Conservation (phyloP, 2,329 filamentous ascomycete species). For the Eutypella sp. region DNA sequence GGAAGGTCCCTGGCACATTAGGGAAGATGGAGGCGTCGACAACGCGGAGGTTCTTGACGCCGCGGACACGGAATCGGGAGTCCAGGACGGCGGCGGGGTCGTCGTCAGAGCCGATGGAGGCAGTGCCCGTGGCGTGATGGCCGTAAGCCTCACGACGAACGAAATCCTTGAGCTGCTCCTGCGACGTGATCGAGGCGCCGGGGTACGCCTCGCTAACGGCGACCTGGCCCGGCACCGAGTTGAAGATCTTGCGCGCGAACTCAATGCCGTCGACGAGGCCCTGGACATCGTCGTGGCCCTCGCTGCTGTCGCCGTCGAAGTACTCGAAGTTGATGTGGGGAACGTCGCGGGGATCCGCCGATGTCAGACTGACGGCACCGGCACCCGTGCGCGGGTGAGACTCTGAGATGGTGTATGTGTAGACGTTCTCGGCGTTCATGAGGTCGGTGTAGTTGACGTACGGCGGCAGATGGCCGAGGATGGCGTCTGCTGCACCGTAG, state of each 20-base stretch:
- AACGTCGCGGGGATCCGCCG: slow-evolving; percentile 56
- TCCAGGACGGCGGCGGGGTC: neutral
- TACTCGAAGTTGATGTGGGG: slow-evolving; percentile 61
- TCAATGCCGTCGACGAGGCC: slow-evolving; percentile 52
- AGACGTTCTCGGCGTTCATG: slow-evolving; percentile 36
- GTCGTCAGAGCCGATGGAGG: neutral
- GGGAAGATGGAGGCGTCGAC: neutral
- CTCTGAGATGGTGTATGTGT: slow-evolving; percentile 46
- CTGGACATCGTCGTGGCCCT: slow-evolving; percentile 43
- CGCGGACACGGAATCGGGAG: neutral
- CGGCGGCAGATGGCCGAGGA: slow-evolving; percentile 35
- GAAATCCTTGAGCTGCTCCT: slow-evolving; percentile 20
- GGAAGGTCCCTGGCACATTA: slow-evolving; percentile 2
- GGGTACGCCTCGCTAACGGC: slow-evolving; percentile 20
- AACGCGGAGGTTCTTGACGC: neutral
- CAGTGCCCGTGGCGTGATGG: slow-evolving; percentile 22
- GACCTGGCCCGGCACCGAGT: slow-evolving; percentile 37
- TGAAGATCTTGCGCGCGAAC: slow-evolving; percentile 42
- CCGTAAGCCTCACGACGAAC: slow-evolving; percentile 24
- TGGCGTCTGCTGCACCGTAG: slow-evolving; percentile 34
- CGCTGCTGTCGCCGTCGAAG: slow-evolving; percentile 43
- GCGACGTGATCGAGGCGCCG: slow-evolving; percentile 10
- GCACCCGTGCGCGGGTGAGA: slow-evolving; percentile 53
- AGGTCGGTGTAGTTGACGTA: slow-evolving; percentile 27
- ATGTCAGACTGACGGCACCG: slow-evolving; percentile 57